Evolutionary conservation across 2,329 filamentous ascomycete species (phyloP).

Genomic region (Phyllosticta citribraziliensis): DNA sequence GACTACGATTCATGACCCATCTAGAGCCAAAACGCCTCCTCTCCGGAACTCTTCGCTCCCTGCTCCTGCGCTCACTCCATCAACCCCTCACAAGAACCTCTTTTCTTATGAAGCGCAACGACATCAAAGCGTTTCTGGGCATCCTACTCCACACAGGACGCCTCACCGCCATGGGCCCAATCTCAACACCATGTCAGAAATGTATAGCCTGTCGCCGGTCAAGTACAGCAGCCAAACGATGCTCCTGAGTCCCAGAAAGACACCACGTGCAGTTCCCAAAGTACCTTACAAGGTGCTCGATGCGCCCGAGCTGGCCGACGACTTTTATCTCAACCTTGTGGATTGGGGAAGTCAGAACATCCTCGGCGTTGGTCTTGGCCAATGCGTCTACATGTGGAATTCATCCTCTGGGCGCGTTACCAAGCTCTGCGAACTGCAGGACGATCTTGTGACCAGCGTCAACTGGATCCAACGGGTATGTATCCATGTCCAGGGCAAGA

Average conservation of each 20-base stretch:
- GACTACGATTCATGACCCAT: conserved; percentile 51
- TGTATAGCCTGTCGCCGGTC: conserved; percentile 92
- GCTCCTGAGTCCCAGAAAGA: conserved; percentile 79
- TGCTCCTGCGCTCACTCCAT: conserved; percentile 68
- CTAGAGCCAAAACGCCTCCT: conserved; percentile 73
- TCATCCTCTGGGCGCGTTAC: conserved; percentile 83
- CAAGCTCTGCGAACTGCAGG: conserved; percentile 83
- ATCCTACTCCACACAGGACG: conserved; percentile 80
- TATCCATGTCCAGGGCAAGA: conserved; percentile 11
- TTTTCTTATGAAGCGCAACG: conserved; percentile 80
- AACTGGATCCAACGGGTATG: conserved; percentile 86
- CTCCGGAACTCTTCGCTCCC: conserved; percentile 54
- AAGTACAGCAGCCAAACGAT: conserved; percentile 89
- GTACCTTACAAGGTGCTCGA: conserved; percentile 97
- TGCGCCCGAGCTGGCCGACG: conserved; percentile 88
- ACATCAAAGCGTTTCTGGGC: conserved; percentile 52
- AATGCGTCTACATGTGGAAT: conserved; percentile 98
- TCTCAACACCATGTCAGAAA: conserved; percentile 78
- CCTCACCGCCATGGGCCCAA: conserved; percentile 82
- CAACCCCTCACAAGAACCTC: conserved; percentile 93
- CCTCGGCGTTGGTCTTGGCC: conserved; percentile 82
- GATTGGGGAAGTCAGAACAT: conserved; percentile 97
- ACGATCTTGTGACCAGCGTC: conserved; percentile 92
- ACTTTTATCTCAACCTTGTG: conserved; percentile 95
- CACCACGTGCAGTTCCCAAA: conserved; percentile 84